phyloP scores from a whole-genome alignment of 2,329 filamentous ascomycete genomes.

The Sporothrix humicola region DNA sequence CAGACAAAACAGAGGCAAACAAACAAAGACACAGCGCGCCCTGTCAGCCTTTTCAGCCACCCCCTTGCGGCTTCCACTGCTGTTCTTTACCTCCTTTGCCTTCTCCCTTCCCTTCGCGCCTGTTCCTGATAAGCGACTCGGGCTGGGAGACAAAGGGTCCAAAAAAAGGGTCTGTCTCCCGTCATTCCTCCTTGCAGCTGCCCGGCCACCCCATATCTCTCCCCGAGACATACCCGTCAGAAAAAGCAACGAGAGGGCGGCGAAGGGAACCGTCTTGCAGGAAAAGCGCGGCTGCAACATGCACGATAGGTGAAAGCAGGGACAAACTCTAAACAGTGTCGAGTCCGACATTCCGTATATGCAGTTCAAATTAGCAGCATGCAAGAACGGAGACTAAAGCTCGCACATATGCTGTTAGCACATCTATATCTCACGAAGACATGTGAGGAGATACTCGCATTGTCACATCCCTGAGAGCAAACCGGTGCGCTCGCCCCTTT shows the following conservation, averaged over 20 bases:
- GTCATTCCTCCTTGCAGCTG: conserved; percentile 8
- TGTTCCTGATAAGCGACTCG: conserved; percentile 10
- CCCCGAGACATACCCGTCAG: conserved; percentile 2
- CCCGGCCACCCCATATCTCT: not conserved
- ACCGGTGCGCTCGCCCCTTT: no score
- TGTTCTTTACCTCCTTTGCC: not conserved
- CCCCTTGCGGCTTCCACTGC: conserved; percentile 9
- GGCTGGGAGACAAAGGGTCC: not conserved
- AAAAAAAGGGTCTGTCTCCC: not conserved
- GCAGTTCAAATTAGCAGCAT: conserved; percentile 22
- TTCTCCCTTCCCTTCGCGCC: not conserved
- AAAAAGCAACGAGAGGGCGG: conserved; percentile 8
- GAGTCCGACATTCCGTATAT: not conserved
- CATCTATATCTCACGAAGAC: not conserved
- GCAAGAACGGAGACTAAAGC: not conserved
- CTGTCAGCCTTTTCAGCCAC: conserved; percentile 20
- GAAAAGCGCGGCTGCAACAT: not conserved
- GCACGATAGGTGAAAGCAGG: not conserved
- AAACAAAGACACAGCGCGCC: not conserved
- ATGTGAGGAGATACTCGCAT: not conserved
- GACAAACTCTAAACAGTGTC: not conserved
- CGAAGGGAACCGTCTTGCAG: not conserved
- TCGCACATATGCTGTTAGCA: no score
- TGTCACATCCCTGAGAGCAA: not conserved
- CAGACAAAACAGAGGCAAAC: not conserved